Percentiles rank a stretch among this genome's conserved stretches.
Conservation (phyloP, 345 rosid species). For the Melaleuca quinquenervia region DNA sequence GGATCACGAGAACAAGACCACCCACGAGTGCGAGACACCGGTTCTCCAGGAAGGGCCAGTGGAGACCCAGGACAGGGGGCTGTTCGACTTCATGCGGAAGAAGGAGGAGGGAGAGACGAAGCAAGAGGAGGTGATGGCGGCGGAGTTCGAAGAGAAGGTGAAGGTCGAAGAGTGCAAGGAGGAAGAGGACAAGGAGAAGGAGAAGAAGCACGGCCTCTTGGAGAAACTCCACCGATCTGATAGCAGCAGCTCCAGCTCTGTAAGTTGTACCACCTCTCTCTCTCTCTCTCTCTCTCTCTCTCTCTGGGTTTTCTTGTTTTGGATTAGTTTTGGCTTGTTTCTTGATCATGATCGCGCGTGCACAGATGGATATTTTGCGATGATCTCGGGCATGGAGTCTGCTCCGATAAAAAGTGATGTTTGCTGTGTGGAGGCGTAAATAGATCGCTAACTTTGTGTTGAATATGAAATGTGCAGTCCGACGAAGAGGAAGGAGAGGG, state of each 20-base stretch:
- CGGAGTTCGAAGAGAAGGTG: conserved; percentile 60
- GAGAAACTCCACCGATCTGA: conserved; percentile 62
- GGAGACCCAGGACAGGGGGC: conserved; percentile 64
- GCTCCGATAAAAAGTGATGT: neutral
- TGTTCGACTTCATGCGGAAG: conserved; percentile 74
- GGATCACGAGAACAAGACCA: conserved; percentile 17
- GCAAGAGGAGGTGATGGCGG: conserved; percentile 36
- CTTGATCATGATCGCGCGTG: neutral
- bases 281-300: neutral
- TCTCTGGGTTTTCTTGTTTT: neutral
- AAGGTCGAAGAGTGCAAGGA: neutral
- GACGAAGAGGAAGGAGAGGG: conserved; percentile 73
- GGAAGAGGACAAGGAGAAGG: conserved; percentile 23
- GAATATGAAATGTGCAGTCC: conserved; percentile 28
- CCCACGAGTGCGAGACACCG: conserved; percentile 29
- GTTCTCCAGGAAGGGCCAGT: conserved; percentile 8
- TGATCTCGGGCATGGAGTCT: neutral
- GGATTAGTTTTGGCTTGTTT: neutral
- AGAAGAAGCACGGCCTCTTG: conserved; percentile 41
- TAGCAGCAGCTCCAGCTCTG: conserved; percentile 84
- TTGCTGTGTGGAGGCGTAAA: neutral
- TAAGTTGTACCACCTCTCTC: conserved; percentile 23
- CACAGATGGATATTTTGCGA: neutral
- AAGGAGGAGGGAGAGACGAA: conserved; percentile 35
- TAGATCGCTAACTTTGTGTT: neutral